Evolutionary conservation across 345 rosid genomes (phyloP), one percentile per base, ranked within the genome.

Genomic region (Rhodamnia rubescens): DNA sequence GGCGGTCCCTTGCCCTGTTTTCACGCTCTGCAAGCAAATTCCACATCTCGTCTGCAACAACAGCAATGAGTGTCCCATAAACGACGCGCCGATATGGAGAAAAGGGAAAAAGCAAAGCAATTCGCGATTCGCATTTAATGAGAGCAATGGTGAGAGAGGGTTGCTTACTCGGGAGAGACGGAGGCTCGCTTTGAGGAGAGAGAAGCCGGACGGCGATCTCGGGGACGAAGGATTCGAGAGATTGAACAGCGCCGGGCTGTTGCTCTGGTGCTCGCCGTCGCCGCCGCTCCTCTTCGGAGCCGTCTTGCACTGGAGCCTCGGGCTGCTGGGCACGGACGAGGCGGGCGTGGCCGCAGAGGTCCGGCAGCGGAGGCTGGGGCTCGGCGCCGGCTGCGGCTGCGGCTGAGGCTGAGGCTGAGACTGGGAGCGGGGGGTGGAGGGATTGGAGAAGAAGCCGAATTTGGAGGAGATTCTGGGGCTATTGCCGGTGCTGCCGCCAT

Each of bases 391-490:
- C 84, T 87, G 12, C 94, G 87, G 85, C 81, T 85, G 7, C 93
- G 89, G 84, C 88, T 89, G 26, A 89, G 91, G 89, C 91, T 42
- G 44, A 6, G 44, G 44, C 81, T 91, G 93, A 55, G 95, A 82
- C 81, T 89, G 93, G 7, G 90, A 87, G 32, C 91, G 91, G 5
- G 99, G 98, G 26, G 99, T 93, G n/a, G 98, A 92, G 75, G 97
- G 95, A 87, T 95, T 93, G 10, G 96, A 94, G 89, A 96, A 94
- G 84, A 96, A 94, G 1, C 94, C 96, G 56, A 96, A 93, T 87
- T 89, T 94, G 42, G 94, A 92, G 82, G 92, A 58, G 16, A 94
- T 88, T 87, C 93, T 92, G 7, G 92, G 94, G 88, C 92, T 54
- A 85, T 52, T 81, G 75, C 53, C 85, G 80, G 55, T 59, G 85